Evolutionary conservation across 305 asterid species (phyloP), one percentile per base, ranked within the genome.

Genomic region (Fraxinus dipetala): DNA sequence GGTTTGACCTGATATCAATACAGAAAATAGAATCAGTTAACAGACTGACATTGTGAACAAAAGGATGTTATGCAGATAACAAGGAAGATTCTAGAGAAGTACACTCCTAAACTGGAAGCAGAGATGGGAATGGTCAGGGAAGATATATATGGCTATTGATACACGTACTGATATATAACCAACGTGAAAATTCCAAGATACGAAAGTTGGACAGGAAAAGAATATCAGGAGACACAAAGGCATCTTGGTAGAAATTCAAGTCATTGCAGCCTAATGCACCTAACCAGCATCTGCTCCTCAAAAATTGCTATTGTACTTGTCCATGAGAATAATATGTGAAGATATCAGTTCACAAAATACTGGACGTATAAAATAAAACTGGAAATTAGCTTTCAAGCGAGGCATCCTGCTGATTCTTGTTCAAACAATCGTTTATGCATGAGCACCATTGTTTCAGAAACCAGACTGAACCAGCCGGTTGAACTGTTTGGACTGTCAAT

Each of bases 1-100:
- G 78, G 82, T 89, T 87, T 90, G 93, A 75, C 96, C 98, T 94
- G 88, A 81, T 34, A 87, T 76, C 72, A 78, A 78, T 30, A 82
- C 77, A 89, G 48, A 70, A 45, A 83, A 67, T 81, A 40, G 24
- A 78, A 79, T 81, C 80, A 78, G 48, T 65, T 70, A 59, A 85
- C 48, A 75, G 2, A 74, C 56, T 35, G 54, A 80, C 43, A 59
- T 78, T 79, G 74, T 31, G 72, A 79, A 16, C 61, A 30, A 34
- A 56, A 26, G 78, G 24, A 40, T 13, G 5, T 24, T 36, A 54
- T 40, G 80, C 74, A 45, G 35, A 78, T 16, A 78, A 11, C 24
- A 24, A 28, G 20, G 32, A 38, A 30, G 35, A 75, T 65, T 31
- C 77, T 81, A 34, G 72, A 77, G 75, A 78, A 83, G 48, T 26